phyloP scores from a whole-genome alignment of 1,139 yeast species.

The Lodderomyces beijingensis region DNA sequence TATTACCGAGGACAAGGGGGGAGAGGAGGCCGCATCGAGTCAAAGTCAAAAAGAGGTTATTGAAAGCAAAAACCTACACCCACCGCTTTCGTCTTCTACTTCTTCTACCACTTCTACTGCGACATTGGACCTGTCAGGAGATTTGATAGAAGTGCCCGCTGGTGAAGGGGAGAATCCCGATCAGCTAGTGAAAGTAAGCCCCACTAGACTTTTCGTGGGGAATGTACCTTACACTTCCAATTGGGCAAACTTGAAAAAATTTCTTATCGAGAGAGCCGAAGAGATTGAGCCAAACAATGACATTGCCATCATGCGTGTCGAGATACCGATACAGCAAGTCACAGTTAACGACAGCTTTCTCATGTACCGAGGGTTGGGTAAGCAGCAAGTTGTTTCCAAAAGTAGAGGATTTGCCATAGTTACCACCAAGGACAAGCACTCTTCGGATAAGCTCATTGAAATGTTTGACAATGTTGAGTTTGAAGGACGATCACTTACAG shows the following conservation, averaged over 20 bases:
- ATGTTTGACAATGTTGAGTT: constrained; percentile 48
- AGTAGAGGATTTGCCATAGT: constrained; percentile 67
- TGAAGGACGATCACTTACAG: constrained; percentile 58
- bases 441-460: constrained; percentile 49
- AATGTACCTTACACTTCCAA: constrained; percentile 55
- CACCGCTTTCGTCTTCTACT: too few species aligned
- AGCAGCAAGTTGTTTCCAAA: constrained; percentile 11
- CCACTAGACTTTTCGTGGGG: constrained; percentile 46
- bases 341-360: constrained; percentile 4
- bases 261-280: constrained; percentile 33
- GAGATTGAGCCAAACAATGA: constrained; percentile 24
- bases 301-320: constrained; percentile 46
- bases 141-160: constrained; percentile 19
- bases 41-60: too few species aligned
- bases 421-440: constrained; percentile 43
- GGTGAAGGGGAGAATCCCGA: constrained; percentile 32
- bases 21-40: too few species aligned
- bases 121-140: too few species aligned
- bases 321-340: constrained; percentile 44
- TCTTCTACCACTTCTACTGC: too few species aligned
- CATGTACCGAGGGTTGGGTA: constrained; percentile 2
- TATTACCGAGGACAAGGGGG: constrained; percentile 3
- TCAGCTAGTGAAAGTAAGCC: constrained; percentile 26
- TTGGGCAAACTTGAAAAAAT: constrained; percentile 53
- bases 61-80: too few species aligned